phyloP scores from a whole-genome alignment of 257 asterid genomes.

The Thymus quinquecostatus region DNA sequence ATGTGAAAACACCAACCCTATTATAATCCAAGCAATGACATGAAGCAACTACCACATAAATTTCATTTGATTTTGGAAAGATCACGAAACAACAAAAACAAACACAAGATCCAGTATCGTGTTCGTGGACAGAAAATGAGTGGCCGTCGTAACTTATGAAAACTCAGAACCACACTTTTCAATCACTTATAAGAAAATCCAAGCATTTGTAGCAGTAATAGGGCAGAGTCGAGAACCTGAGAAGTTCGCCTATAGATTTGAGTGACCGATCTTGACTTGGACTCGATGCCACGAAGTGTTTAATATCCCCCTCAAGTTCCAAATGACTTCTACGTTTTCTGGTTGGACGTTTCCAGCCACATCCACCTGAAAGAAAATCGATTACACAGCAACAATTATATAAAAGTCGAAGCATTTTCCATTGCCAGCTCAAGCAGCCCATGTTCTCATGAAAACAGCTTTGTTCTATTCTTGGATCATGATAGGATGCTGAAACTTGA shows the following conservation, averaged over 20 bases:
- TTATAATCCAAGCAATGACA: neutral
- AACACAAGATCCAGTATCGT: neutral
- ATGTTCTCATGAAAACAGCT: too few species aligned
- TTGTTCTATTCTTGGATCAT: constrained; percentile 15
- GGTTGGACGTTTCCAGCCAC: constrained; percentile 86
- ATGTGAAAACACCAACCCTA: neutral
- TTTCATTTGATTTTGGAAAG: neutral
- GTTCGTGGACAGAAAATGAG: neutral
- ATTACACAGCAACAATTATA: neutral
- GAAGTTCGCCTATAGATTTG: constrained; percentile 58
- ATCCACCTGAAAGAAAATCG: constrained; percentile 66
- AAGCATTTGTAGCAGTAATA: neutral
- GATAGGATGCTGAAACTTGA: constrained; percentile 7
- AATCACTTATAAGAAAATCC: constrained; percentile 1
- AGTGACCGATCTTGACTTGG: constrained; percentile 69
- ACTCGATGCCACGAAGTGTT: constrained; percentile 98
- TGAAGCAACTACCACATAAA: neutral
- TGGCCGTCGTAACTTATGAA: neutral
- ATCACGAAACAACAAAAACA: neutral
- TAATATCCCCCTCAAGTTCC: constrained; percentile 96
- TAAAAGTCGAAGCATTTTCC: too few species aligned
- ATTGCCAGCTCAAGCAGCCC: too few species aligned
- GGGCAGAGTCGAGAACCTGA: neutral
- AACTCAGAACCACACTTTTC: neutral
- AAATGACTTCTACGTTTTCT: constrained; percentile 72